Evolutionary conservation across 2,329 filamentous ascomycete genomes (phyloP).

Genomic region (Aureobasidium musti): DNA sequence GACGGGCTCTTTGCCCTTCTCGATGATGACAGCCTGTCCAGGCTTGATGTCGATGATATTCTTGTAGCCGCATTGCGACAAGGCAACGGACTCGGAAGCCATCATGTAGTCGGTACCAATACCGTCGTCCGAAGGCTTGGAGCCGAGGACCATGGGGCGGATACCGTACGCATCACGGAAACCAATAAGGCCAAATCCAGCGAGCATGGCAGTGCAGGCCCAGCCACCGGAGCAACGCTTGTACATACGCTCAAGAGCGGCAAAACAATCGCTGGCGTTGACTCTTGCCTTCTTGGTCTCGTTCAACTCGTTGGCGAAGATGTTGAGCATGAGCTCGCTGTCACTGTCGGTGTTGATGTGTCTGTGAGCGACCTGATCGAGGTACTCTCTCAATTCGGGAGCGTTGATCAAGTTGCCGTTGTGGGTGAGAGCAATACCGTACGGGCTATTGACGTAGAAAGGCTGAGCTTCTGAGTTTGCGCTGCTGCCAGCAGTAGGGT

Average conservation of each 20-base stretch:
- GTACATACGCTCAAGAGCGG: conserved; percentile 71
- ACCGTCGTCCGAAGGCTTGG: conserved; percentile 65
- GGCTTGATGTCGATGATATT: conserved; percentile 77
- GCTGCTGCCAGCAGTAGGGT: conserved; percentile 84
- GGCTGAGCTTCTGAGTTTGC: conserved; percentile 85
- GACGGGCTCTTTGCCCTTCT: conserved; percentile 71
- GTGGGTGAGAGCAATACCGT: conserved; percentile 77
- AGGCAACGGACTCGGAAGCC: conserved; percentile 83
- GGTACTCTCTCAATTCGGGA: conserved; percentile 65
- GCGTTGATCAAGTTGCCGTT: conserved; percentile 90
- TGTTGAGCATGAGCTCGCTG: conserved; percentile 82
- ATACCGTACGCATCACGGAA: conserved; percentile 82
- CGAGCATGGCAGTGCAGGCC: conserved; percentile 80
- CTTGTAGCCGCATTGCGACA: conserved; percentile 77
- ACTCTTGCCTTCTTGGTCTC: conserved; percentile 79
- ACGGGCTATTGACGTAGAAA: conserved; percentile 86
- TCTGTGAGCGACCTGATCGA: conserved; percentile 76
- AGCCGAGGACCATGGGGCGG: conserved; percentile 77
- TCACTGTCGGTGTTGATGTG: conserved; percentile 92
- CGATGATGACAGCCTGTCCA: conserved; percentile 81
- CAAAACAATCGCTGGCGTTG: conserved; percentile 76
- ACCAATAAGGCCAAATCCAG: conserved; percentile 77
- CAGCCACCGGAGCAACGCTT: conserved; percentile 71
- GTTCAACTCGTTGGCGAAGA: conserved; percentile 80
- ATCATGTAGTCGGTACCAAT: conserved; percentile 80